phyloP scores from a whole-genome alignment of 257 asterid genomes.

The Nicotiana tomentosiformis region DNA sequence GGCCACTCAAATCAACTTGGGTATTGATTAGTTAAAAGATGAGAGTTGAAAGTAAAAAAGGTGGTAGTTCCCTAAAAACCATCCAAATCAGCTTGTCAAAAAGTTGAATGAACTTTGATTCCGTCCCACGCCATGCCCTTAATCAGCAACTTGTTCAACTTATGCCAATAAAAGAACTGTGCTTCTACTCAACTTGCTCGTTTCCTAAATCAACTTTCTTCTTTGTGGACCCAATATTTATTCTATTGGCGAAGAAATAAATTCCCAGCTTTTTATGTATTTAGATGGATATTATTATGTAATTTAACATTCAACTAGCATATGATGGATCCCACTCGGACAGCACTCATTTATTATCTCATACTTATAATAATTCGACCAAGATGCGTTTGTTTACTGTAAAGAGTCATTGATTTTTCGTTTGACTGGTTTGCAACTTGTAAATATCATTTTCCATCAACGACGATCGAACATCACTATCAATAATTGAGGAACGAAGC shows the following conservation, averaged over 20 bases:
- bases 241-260: background rate
- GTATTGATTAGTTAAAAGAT: background rate
- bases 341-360: background rate
- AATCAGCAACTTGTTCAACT: background rate
- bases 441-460: background rate
- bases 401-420: background rate
- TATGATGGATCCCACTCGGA: conserved; percentile 2
- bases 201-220: background rate
- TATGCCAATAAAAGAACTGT: background rate
- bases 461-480: background rate
- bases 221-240: background rate
- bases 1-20: background rate
- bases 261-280: background rate
- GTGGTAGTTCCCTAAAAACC: background rate
- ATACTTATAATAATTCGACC: background rate
- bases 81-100: background rate
- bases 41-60: background rate
- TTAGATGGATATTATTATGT: background rate
- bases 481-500: background rate
- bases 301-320: background rate
- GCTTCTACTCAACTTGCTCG: background rate
- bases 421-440: background rate
- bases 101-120: background rate
- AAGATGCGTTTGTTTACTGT: background rate
- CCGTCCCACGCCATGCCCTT: background rate